Evolutionary conservation across 306 rosid species (phyloP).

Genomic region (Rubus idaeus): DNA sequence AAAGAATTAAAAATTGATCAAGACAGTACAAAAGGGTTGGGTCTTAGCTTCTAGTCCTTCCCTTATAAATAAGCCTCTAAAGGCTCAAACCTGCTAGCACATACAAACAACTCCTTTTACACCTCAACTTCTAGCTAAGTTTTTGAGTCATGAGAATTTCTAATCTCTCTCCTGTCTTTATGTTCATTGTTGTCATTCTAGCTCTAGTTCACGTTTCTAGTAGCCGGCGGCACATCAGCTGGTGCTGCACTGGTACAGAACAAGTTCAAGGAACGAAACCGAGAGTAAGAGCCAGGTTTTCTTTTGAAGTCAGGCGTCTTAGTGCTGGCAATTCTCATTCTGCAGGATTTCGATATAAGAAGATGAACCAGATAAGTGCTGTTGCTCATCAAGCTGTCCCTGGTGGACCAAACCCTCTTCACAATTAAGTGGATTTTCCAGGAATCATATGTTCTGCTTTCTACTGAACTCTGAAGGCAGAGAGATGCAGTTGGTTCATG

Average conservation of each 20-base stretch:
- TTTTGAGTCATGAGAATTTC: constrained; percentile 38
- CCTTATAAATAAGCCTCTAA: neutral
- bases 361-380: constrained; percentile 4
- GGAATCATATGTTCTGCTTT: neutral
- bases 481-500: neutral
- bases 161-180: neutral
- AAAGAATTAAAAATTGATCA: neutral
- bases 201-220: constrained; percentile 35
- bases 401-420: constrained; percentile 78
- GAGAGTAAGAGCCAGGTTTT: constrained; percentile 36
- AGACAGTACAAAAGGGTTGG: neutral
- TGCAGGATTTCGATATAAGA: constrained; percentile 31
- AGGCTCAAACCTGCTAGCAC: neutral
- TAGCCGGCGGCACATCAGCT: constrained; percentile 35
- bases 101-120: neutral
- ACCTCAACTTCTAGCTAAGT: neutral
- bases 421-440: constrained; percentile 39
- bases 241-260: constrained; percentile 20
- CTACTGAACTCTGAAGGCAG: neutral
- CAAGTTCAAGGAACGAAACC: constrained; percentile 4
- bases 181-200: constrained; percentile 33
- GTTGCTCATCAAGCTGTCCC: constrained; percentile 53
- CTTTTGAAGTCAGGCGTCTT: constrained; percentile 17
- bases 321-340: neutral
- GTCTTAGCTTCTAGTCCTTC: neutral